These are phyloP conservation scores for Podaxis pistillaris DNA, from an alignment of 768 basidiomycete species.

Conservation along the genomic window DNA sequence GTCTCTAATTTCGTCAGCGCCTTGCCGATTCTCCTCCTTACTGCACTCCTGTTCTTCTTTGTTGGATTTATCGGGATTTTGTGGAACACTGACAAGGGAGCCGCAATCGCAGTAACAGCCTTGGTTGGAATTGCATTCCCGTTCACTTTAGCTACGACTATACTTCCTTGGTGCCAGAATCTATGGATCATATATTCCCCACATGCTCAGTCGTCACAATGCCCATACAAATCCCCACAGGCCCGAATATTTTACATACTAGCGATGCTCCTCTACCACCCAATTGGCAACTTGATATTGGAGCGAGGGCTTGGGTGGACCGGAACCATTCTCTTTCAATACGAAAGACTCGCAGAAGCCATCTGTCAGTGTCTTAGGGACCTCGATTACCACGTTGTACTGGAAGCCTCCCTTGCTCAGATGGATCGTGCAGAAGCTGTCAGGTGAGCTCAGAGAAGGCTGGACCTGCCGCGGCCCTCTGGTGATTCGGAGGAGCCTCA, in stretches of 20 bases:
- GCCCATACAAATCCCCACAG: neutral
- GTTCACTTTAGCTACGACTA: conserved; percentile 12
- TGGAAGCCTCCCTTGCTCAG: neutral
- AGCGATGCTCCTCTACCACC: no score
- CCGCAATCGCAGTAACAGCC: conserved; percentile 12
- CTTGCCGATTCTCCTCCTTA: conserved; percentile 16
- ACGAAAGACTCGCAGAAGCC: neutral
- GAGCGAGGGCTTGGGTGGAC: neutral
- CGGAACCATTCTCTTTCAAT: neutral
- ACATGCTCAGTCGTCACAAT: neutral
- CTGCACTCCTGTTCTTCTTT: conserved; percentile 19
- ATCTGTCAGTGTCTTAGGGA: neutral
- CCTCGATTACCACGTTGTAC: neutral
- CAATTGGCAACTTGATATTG: no score
- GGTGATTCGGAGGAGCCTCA: no score
- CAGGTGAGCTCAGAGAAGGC: no score
- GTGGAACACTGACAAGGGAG: conserved; percentile 9
- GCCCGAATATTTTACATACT: no score
- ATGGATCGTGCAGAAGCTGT: neutral
- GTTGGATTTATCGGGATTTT: conserved; percentile 18
- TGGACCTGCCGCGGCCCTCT: no score
- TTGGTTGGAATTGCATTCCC: conserved; percentile 12
- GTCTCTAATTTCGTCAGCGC: conserved; percentile 17
- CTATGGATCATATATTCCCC: neutral
- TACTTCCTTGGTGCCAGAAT: conserved; percentile 16